Evolutionary conservation across 1,284 basidiomycete species (phyloP).

Genomic region (Rhodotorula sp.): DNA sequence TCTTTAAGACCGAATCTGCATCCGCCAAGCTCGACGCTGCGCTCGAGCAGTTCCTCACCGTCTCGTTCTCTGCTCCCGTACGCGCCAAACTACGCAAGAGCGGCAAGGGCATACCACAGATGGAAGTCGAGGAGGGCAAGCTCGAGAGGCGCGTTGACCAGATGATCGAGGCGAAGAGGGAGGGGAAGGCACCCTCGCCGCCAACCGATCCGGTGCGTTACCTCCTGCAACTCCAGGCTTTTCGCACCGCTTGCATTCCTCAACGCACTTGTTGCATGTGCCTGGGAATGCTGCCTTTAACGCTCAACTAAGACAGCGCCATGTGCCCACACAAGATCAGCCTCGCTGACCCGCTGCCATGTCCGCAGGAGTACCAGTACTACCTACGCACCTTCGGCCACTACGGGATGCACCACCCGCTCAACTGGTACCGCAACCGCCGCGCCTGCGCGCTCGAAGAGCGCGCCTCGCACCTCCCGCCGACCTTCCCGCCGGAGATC

Average conservation of each 20-base stretch:
- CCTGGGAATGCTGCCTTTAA: too few relatives aligned
- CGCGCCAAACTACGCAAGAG: slow-evolving; percentile 1
- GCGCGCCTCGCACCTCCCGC: slow-evolving; percentile 17
- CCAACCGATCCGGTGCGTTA: slow-evolving; percentile 31
- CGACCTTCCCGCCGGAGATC: slow-evolving; percentile 37
- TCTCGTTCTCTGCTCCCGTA: slow-evolving; percentile 21
- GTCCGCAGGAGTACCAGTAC: slow-evolving; percentile 37
- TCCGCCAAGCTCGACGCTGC: slow-evolving; percentile 36
- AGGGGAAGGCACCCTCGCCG: slow-evolving; percentile 15
- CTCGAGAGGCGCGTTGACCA: slow-evolving; percentile 21
- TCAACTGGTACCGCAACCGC: slow-evolving; percentile 44
- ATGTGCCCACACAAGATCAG: not conserved
- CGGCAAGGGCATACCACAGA: slow-evolving; percentile 13
- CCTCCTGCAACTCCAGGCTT: too few relatives aligned
- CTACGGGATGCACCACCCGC: slow-evolving; percentile 30
- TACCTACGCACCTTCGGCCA: slow-evolving; percentile 34
- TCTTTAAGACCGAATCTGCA: slow-evolving; percentile 21
- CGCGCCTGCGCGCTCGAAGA: slow-evolving; percentile 36
- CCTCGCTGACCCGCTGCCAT: not conserved
- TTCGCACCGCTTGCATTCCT: too few relatives aligned
- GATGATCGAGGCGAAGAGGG: slow-evolving; percentile 10
- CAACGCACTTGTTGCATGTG: too few relatives aligned
- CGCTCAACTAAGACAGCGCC: not conserved
- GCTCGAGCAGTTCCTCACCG: slow-evolving; percentile 32
- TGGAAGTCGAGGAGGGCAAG: slow-evolving; percentile 27